A percentile compares a stretch with the other conserved stretches of the same genome.
These are phyloP conservation scores for Blastobotrys malaysiensis DNA, from an alignment of 1,139 yeast species.

Conservation along the genomic window DNA sequence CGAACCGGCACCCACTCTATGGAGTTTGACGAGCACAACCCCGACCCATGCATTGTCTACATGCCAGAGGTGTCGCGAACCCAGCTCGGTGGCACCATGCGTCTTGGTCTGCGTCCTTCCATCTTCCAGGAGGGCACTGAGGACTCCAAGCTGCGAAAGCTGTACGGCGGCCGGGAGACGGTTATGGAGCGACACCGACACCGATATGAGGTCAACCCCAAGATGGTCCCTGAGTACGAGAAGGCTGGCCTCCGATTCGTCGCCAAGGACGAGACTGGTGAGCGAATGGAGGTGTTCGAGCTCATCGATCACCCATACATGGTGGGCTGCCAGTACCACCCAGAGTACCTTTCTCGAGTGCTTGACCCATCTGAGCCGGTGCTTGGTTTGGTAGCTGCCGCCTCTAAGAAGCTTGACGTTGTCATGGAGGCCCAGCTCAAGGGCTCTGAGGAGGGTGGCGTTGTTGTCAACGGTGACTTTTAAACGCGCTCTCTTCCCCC, in stretches of 20 bases:
- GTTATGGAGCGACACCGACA: conserved; percentile 97
- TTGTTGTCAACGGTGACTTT: background rate
- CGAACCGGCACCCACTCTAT: conserved; percentile 67
- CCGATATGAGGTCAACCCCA: conserved; percentile 94
- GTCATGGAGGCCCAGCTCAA: conserved; percentile 28
- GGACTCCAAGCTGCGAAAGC: conserved; percentile 66
- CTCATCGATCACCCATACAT: conserved; percentile 75
- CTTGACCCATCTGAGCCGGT: conserved; percentile 95
- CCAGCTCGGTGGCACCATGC: conserved; percentile 98
- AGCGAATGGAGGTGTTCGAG: conserved; percentile 93
- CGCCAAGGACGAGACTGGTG: conserved; percentile 85
- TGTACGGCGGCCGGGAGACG: conserved; percentile 66
- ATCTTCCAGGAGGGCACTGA: conserved; percentile 66
- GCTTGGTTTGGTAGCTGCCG: conserved; percentile 91
- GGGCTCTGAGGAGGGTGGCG: background rate
- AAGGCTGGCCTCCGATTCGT: conserved; percentile 76
- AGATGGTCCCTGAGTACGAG: conserved; percentile 65
- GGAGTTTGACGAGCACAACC: conserved; percentile 66
- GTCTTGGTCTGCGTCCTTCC: conserved; percentile 91
- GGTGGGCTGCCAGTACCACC: conserved; percentile 97
- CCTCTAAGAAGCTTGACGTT: conserved; percentile 70
- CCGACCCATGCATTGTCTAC: conserved; percentile 82
- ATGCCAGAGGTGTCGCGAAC: conserved; percentile 98
- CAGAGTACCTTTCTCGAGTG: conserved; percentile 94
- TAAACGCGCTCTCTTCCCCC: background rate